Percentiles rank a stretch among this genome's conserved stretches.
phyloP scores from a whole-genome alignment of 768 basidiomycete genomes.

The Panaeolus cyanescens region DNA sequence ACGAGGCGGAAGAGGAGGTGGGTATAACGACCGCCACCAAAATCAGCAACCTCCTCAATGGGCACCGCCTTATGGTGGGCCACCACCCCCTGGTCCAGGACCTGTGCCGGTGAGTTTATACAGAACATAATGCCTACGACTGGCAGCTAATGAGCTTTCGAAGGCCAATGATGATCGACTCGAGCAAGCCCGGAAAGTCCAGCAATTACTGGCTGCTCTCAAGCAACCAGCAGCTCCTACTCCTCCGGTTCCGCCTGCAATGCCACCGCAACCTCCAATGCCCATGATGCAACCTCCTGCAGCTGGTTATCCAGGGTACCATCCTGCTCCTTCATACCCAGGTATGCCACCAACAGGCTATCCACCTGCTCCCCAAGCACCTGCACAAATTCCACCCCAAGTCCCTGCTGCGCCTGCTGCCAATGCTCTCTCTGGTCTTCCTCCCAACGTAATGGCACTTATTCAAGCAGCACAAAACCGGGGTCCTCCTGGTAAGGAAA shows the following conservation, averaged over 20 bases:
- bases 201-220: conserved; percentile 80
- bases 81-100: conserved; percentile 3
- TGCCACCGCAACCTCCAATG: too few species aligned
- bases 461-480: conserved; percentile 59
- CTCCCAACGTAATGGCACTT: conserved; percentile 71
- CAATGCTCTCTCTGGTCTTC: conserved; percentile 42
- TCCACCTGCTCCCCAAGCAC: conserved; percentile 23
- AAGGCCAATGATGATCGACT: conserved; percentile 74
- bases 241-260: conserved; percentile 36
- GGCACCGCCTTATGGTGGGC: conserved; percentile 22
- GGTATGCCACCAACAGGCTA: conserved; percentile 30
- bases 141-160: conserved; percentile 4
- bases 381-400: conserved; percentile 26
- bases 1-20: conserved; percentile 14
- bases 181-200: conserved; percentile 86
- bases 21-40: neutral
- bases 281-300: conserved; percentile 32
- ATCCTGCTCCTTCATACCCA: conserved; percentile 36
- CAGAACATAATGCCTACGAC: conserved; percentile 33
- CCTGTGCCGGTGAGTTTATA: conserved; percentile 20
- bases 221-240: conserved; percentile 61
- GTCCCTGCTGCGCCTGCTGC: conserved; percentile 34
- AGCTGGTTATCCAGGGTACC: conserved; percentile 43
- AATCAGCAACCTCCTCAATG: neutral
- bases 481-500: conserved; percentile 23